Percentiles rank a stretch among this genome's conserved stretches.
Evolutionary conservation across 106 monocot species (phyloP).

Genomic region (Acorus calamus): DNA sequence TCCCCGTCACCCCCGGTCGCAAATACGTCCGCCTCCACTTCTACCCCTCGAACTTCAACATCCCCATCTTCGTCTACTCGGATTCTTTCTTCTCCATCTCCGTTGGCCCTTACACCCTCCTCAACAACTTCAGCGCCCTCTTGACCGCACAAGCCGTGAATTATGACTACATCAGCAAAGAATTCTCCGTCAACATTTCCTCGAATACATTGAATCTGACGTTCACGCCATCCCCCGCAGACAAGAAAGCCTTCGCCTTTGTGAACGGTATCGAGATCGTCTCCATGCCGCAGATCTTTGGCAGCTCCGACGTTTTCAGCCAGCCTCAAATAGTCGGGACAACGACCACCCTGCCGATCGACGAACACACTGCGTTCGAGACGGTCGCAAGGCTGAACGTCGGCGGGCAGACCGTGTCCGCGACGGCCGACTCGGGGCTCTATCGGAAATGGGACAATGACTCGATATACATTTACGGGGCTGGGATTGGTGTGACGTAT

Average conservation of each 20-base stretch:
- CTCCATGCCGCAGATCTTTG: no score
- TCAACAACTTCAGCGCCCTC: constrained; percentile 4
- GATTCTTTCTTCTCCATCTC: not conserved
- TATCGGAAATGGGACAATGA: constrained; percentile 3
- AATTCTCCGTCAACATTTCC: not conserved
- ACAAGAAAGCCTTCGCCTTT: not conserved
- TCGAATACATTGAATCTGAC: constrained; percentile 5
- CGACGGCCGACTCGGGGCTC: not conserved
- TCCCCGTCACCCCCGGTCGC: constrained; percentile 5
- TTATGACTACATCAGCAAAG: not conserved
- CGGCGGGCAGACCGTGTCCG: not conserved
- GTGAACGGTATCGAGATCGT: no score
- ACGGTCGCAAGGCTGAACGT: constrained; percentile 1
- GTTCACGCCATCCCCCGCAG: not conserved
- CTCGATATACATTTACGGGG: not conserved
- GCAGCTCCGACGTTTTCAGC: no score
- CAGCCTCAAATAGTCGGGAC: no score
- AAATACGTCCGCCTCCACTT: constrained; percentile 11
- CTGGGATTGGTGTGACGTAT: not conserved
- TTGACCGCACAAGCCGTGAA: constrained; percentile 3
- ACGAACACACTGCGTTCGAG: no score
- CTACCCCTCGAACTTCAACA: constrained; percentile 2
- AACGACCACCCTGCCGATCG: no score
- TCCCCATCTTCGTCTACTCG: not conserved
- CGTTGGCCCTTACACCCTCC: not conserved